These are phyloP conservation scores for Sphaerostilbella broomeana DNA, from an alignment of 2,329 filamentous ascomycete species.

Conservation along the genomic window DNA sequence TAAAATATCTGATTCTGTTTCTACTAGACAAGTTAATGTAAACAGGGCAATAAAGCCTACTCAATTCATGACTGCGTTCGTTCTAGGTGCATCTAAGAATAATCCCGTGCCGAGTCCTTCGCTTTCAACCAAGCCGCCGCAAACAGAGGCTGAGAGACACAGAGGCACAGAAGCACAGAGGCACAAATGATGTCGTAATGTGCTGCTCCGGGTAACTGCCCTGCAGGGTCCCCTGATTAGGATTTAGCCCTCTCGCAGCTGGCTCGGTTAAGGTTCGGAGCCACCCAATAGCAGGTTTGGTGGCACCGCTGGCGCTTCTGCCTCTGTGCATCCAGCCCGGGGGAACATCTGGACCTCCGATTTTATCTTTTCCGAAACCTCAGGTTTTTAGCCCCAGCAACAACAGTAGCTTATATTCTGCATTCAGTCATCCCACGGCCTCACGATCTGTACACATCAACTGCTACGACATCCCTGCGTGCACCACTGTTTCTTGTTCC, in stretches of 20 bases:
- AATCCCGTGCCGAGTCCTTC: no score
- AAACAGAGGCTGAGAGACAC: no score
- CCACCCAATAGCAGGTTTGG: constrained; percentile 17
- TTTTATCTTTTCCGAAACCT: constrained; percentile 27
- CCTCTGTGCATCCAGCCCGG: constrained; percentile 13
- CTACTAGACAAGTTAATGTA: no score
- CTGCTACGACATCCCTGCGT: constrained; percentile 2
- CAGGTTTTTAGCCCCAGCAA: constrained; percentile 27
- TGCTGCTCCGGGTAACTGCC: background rate
- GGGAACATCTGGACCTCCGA: constrained; percentile 22
- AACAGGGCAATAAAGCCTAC: no score
- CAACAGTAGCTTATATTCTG: constrained; percentile 12
- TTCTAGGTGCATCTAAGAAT: no score
- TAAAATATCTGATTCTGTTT: no score
- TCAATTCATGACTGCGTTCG: no score
- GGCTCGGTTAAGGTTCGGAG: constrained; percentile 27
- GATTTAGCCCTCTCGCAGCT: constrained; percentile 28
- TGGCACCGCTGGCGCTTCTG: constrained; percentile 10
- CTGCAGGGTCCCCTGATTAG: constrained; percentile 19
- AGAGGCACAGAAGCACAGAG: no score
- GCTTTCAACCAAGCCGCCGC: no score
- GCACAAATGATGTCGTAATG: constrained; percentile 13
- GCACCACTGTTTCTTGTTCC: constrained; percentile 6
- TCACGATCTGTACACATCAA: constrained; percentile 13
- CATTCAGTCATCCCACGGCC: constrained; percentile 16